Evolutionary conservation across 345 rosid genomes (phyloP), one percentile per base, ranked within the genome.

Genomic region (Erodium maritimum): DNA sequence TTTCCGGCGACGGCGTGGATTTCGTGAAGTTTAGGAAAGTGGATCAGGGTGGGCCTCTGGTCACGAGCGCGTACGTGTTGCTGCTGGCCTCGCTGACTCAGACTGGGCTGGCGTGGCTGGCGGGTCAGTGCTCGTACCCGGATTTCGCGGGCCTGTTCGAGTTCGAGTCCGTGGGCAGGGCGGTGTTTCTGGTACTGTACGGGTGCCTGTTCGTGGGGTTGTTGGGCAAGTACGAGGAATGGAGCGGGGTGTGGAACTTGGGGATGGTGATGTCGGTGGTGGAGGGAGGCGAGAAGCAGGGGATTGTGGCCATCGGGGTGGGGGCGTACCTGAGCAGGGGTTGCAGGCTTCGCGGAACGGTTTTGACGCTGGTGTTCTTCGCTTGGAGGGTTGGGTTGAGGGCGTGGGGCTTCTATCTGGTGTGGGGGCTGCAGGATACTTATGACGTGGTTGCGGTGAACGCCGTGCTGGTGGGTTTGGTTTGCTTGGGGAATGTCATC

Each of bases 221-320:
- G 18, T 29, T 71, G 0, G 4, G 21, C 0, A 71, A 66, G 59
- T 63, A 65, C 17, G 59, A 64, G n/a, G 70, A 79, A 56, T 75
- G 80, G 78, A 70, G 78, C 33, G 75, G 64, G 5, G 17, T 73
- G 16, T 79, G 80, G 80, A 63, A 75, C 56, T 54, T 25, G 67
- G 69, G 76, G 19, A 17, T 71, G 10, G 66, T 68, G 59, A 65
- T 75, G 9, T 71, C 74, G 1, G 50, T 74, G 50, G 19, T 75
- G 62, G 78, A 79, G 46, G 76, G 75, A 23, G n/a, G n/a, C n/a
- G 71, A 70, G 56, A 73, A 70, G 54, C 76, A 63, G 11, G 80
- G 80, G 7, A 59, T 65, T 62, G 65, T 68, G 9, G 64, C 78
- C 0, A 5, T 75, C 0, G 25, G 56, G 21, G 37, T 71, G 16